Evolutionary conservation across 2,329 filamentous ascomycete genomes (phyloP).

Genomic region (Ceratocystis smalleyi): DNA sequence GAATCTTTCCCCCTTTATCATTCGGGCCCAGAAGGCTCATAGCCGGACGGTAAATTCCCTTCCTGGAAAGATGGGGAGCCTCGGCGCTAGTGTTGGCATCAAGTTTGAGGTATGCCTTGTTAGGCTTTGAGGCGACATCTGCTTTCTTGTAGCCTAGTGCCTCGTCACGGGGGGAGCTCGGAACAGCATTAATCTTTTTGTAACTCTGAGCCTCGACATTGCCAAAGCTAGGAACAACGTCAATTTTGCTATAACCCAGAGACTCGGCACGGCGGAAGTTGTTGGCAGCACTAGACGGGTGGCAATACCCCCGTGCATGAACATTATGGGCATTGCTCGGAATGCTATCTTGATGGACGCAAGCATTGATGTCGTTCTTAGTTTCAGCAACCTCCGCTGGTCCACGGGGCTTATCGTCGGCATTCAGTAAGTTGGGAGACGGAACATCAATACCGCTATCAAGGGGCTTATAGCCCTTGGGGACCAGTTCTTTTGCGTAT

Average conservation of each 20-base stretch:
- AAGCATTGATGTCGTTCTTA: not conserved
- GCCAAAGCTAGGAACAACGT: not conserved
- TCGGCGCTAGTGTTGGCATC: not conserved
- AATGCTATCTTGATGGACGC: conserved; percentile 8
- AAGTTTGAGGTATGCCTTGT: not conserved
- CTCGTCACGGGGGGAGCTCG: not conserved
- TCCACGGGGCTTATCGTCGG: not conserved
- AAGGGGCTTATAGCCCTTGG: not conserved
- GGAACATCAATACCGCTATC: not conserved
- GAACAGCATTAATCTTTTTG: not conserved
- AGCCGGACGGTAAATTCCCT: not conserved
- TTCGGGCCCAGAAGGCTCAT: not conserved
- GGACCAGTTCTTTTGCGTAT: not conserved
- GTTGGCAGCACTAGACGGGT: not conserved
- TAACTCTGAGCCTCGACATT: not conserved
- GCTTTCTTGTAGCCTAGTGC: conserved; percentile 1
- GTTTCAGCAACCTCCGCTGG: not conserved
- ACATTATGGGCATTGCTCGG: not conserved
- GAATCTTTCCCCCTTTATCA: not conserved
- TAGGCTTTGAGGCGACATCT: not conserved
- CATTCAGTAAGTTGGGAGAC: not conserved
- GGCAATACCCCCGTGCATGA: not conserved
- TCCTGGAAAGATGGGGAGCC: no score
- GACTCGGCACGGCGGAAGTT: not conserved
- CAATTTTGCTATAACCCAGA: not conserved